Evolutionary conservation across 192 early-diverging fungal genomes (phyloP).

Genomic region (Dispira simplex): DNA sequence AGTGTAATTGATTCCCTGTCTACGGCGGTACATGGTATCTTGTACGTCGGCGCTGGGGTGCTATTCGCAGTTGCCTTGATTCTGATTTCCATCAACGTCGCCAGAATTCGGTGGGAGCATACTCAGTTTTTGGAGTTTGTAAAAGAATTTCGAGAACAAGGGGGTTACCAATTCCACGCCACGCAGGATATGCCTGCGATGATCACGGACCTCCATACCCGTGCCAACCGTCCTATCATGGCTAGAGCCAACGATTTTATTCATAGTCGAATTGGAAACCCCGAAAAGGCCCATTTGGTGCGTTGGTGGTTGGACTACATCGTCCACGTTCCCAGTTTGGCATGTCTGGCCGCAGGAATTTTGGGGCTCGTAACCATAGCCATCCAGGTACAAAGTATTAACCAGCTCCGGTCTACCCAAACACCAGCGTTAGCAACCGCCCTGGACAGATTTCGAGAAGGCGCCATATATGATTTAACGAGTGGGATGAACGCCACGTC

Average conservation of each 20-base stretch:
- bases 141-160: background rate
- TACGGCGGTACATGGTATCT: background rate
- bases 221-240: background rate
- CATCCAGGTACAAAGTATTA: constrained; percentile 19
- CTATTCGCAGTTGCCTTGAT: background rate
- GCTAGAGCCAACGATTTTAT: background rate
- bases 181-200: background rate
- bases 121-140: background rate
- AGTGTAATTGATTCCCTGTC: background rate
- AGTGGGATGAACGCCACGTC: constrained; percentile 20
- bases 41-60: background rate
- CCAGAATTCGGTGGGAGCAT: background rate
- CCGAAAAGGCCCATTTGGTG: constrained; percentile 8
- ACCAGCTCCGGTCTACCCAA: constrained; percentile 18
- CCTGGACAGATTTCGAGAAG: constrained; percentile 18
- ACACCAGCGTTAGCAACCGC: constrained; percentile 17
- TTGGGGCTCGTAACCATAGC: constrained; percentile 17
- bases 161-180: background rate
- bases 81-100: background rate
- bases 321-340: constrained; percentile 22
- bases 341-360: constrained; percentile 23
- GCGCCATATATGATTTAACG: constrained; percentile 14
- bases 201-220: background rate
- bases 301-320: constrained; percentile 29
- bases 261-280: background rate